Percentiles rank a stretch among this genome's conserved stretches.
Evolutionary conservation across 2,329 filamentous ascomycete species (phyloP).

Genomic region (Colletotrichum musae): DNA sequence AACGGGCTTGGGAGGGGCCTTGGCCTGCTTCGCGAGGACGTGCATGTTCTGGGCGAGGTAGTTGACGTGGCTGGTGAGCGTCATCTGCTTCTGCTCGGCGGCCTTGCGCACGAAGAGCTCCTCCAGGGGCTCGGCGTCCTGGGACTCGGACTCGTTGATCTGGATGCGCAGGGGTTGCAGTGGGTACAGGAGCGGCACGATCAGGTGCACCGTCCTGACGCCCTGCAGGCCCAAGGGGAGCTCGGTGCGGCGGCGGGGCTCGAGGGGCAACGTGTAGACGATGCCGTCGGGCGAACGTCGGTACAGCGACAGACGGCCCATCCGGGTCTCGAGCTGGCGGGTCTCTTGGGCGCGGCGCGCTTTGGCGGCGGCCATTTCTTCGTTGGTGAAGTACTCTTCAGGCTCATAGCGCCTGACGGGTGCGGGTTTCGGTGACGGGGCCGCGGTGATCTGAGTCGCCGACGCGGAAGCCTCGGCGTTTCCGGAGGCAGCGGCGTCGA

Average conservation of each 20-base stretch:
- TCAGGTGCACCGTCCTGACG: slow-evolving; percentile 75
- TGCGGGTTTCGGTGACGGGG: slow-evolving; percentile 9
- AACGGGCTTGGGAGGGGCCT: slow-evolving; percentile 43
- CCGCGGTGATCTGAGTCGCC: slow-evolving; percentile 1
- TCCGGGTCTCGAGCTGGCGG: slow-evolving; percentile 81
- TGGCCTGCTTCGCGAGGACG: slow-evolving; percentile 71
- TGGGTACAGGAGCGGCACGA: slow-evolving; percentile 80
- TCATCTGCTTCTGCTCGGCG: slow-evolving; percentile 70
- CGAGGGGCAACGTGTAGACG: slow-evolving; percentile 78
- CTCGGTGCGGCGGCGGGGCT: slow-evolving; percentile 72
- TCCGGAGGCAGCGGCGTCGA: slow-evolving; percentile 46
- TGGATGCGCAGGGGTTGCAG: slow-evolving; percentile 77
- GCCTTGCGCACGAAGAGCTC: slow-evolving; percentile 74
- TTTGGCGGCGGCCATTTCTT: slow-evolving; percentile 75
- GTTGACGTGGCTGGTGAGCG: slow-evolving; percentile 81
- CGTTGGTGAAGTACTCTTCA: slow-evolving; percentile 66
- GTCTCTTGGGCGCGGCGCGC: slow-evolving; percentile 75
- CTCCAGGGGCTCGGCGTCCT: slow-evolving; percentile 75
- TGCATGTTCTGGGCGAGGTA: slow-evolving; percentile 81
- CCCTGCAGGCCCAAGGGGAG: slow-evolving; percentile 73
- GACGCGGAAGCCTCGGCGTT: background rate
- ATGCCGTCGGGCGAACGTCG: slow-evolving; percentile 79
- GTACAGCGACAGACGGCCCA: slow-evolving; percentile 77
- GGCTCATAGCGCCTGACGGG: slow-evolving; percentile 54
- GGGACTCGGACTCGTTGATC: slow-evolving; percentile 73